Base-by-base conservation (phyloP, 2,329 filamentous ascomycete genomes). In the Elsinoe ampelina region DNA sequence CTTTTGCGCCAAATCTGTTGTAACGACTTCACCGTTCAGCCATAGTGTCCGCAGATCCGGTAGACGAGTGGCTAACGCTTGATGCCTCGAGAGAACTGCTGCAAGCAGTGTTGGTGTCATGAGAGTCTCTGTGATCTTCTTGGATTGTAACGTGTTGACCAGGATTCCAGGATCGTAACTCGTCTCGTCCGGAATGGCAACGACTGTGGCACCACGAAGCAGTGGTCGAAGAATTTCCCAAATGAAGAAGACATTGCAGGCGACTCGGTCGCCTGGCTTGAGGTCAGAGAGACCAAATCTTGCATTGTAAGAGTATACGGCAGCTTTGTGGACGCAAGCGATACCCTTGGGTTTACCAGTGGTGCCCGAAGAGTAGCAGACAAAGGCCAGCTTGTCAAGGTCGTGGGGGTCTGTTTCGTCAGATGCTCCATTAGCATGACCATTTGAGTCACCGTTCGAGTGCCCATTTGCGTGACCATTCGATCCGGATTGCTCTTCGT, bases 211-310 rank as follows among this genome's bases (percentile, higher is more conserved):
- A 63, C 87, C 87, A 56, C 87, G 80, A 56, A 92, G 68, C 43
- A 92, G 74, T 7, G 87, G 87, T 4, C 87, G 84, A 56, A 92
- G 70, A 57, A 91, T 90, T 68, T 92, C 87, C 87, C 87, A 92
- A 47, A 91, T 78, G 67, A 92, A 92, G 70, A 91, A 92, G 58
- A 91, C 87, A 74, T 91, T 92, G 72, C 87, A 91, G n/a, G 87
- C 87, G 10, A 91, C 86, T 5, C 87, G 80, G 63, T 90, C 87
- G 13, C 86, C 86, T 0, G 83, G 84, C 15, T 78, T 71, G 2
- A 89, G 73, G 67, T 91, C 84, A 61, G 82, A 85, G 50, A 91
- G 69, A 8, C 73, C 75, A 65, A 91, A 91, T 68, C 87, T 76
- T 61, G 89, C 70, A 63, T 88, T 76, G 66, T 91, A 91, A 5